Conservation (phyloP, 108 stramenopile species). For the Pseudonitzschia pungens region DNA sequence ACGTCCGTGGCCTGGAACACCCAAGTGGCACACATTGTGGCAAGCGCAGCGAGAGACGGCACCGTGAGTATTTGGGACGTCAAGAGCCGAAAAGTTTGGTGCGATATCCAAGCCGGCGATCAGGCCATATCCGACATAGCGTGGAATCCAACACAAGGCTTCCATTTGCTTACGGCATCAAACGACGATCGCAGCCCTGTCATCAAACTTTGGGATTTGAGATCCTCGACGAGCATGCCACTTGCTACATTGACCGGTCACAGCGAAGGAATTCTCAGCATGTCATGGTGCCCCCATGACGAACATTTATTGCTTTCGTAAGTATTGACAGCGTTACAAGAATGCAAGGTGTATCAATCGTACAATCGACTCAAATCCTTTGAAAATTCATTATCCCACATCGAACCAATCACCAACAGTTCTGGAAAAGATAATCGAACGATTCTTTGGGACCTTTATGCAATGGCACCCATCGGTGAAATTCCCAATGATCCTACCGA, state of each 20-base stretch:
- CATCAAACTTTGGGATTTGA: constrained; percentile 93
- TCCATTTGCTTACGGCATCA: constrained; percentile 92
- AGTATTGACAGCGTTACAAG: constrained; percentile 10
- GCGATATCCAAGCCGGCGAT: constrained; percentile 76
- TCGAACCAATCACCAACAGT: constrained; percentile 28
- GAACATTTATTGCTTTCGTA: constrained; percentile 72
- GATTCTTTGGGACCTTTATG: constrained; percentile 93
- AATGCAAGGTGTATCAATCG: background rate
- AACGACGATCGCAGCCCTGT: constrained; percentile 90
- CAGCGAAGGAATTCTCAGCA: constrained; percentile 83
- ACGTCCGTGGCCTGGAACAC: constrained; percentile 93
- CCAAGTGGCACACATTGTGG: constrained; percentile 94
- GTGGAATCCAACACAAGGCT: constrained; percentile 96
- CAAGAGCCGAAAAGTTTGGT: constrained; percentile 93
- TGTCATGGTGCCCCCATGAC: constrained; percentile 96
- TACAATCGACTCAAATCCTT: background rate
- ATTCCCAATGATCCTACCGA: constrained; percentile 61
- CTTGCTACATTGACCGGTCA: constrained; percentile 89
- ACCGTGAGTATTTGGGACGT: constrained; percentile 94
- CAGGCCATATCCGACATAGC: constrained; percentile 77
- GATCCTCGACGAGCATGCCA: constrained; percentile 91
- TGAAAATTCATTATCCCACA: background rate
- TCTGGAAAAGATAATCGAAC: constrained; percentile 96
- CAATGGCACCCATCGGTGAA: constrained; percentile 85
- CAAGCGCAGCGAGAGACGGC: constrained; percentile 84